Conservation (phyloP, 1,284 basidiomycete species). For the Lentinus polychrous region DNA sequence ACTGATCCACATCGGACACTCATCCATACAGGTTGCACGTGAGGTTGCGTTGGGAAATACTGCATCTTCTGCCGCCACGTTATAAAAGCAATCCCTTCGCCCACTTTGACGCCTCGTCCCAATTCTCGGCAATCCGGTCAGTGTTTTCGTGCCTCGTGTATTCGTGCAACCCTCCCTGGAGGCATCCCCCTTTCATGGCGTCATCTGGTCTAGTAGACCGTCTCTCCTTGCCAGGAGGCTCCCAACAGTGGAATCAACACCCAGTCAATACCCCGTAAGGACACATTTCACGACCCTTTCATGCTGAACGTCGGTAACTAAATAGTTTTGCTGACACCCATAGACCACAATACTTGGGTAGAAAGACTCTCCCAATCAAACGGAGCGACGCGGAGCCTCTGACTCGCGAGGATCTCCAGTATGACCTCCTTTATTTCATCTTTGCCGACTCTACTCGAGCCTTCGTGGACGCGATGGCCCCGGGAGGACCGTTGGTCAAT, state of each 20-base stretch:
- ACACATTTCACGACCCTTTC: conserved; percentile 2
- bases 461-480: conserved; percentile 37
- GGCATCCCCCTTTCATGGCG: conserved; percentile 24
- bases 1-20: conserved; percentile 23
- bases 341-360: conserved; percentile 31
- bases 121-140: conserved; percentile 16
- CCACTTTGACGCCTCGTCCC: conserved; percentile 23
- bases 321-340: conserved; percentile 4
- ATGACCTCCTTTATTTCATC: conserved; percentile 63
- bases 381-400: conserved; percentile 55
- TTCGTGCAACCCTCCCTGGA: conserved; percentile 19
- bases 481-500: conserved; percentile 33
- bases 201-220: conserved; percentile 27
- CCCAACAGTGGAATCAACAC: conserved; percentile 24
- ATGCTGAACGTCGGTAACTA: not conserved
- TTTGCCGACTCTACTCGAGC: conserved; percentile 56
- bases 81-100: conserved; percentile 25
- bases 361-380: conserved; percentile 44
- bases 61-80: conserved; percentile 10
- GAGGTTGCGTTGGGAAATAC: conserved; percentile 16
- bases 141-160: conserved; percentile 25
- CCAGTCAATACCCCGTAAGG: conserved; percentile 27
- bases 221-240: conserved; percentile 16
- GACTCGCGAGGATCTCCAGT: conserved; percentile 65
- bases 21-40: conserved; percentile 24